These are phyloP conservation scores for Bifiguratus adelaidae DNA, from an alignment of 192 early-diverging fungal species.

Conservation along the genomic window DNA sequence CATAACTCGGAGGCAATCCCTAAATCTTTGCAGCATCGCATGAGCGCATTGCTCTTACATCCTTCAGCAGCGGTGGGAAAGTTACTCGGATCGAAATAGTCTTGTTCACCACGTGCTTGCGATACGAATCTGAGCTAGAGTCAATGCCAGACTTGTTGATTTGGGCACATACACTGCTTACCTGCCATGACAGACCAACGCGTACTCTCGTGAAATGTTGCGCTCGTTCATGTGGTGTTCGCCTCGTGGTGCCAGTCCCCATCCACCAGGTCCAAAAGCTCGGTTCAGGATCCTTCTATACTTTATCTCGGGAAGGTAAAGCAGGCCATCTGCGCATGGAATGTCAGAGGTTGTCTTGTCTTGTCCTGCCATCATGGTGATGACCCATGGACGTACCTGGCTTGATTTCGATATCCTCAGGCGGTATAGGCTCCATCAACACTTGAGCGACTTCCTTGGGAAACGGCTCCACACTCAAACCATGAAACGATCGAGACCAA, in stretches of 20 bases:
- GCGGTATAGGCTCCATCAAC: constrained; percentile 57
- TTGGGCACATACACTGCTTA: constrained; percentile 11
- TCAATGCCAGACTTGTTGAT: too few species aligned
- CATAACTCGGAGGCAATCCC: constrained; percentile 86
- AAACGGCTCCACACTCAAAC: constrained; percentile 68
- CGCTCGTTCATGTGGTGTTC: constrained; percentile 71
- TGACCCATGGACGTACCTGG: constrained; percentile 46
- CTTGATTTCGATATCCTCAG: constrained; percentile 85
- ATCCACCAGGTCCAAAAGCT: constrained; percentile 90
- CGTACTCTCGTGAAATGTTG: constrained; percentile 87
- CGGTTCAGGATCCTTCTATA: constrained; percentile 92
- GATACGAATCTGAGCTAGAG: constrained; percentile 67
- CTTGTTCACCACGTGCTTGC: constrained; percentile 90
- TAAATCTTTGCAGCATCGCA: constrained; percentile 96
- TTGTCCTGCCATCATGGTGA: too few species aligned
- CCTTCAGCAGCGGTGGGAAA: constrained; percentile 81
- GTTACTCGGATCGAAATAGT: constrained; percentile 68
- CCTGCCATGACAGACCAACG: constrained; percentile 75
- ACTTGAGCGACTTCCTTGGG: constrained; percentile 52
- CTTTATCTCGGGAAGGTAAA: constrained; percentile 96
- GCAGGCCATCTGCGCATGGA: constrained; percentile 73
- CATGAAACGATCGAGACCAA: constrained; percentile 66
- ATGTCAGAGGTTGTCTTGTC: too few species aligned
- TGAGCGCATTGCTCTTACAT: constrained; percentile 85
- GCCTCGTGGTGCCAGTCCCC: constrained; percentile 81